Percentiles rank a stretch among this genome's conserved stretches.
These are phyloP conservation scores for Entophlyctis luteolus DNA, from an alignment of 192 early-diverging fungal species.

Conservation along the genomic window DNA sequence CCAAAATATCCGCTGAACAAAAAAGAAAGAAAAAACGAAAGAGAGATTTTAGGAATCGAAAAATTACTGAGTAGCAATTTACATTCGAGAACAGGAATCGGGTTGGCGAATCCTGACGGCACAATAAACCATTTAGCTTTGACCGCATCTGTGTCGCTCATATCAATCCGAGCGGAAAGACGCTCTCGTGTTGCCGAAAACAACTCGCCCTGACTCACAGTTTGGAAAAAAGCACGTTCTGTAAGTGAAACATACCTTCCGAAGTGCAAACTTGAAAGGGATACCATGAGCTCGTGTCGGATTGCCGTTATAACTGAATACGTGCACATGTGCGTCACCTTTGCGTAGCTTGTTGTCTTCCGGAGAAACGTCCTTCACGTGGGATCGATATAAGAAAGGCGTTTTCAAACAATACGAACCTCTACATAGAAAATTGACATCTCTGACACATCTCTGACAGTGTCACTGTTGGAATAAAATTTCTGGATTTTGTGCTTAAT, in stretches of 20 bases:
- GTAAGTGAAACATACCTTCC: slow-evolving; percentile 3
- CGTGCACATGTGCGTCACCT: slow-evolving; percentile 33
- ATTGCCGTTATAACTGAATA: slow-evolving; percentile 76
- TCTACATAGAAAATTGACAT: slow-evolving; percentile 57
- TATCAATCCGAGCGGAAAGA: slow-evolving; percentile 61
- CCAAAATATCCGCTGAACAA: slow-evolving; percentile 35
- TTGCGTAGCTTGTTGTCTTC: slow-evolving; percentile 17
- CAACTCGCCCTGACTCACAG: slow-evolving; percentile 62
- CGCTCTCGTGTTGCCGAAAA: slow-evolving; percentile 70
- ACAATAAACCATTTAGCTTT: slow-evolving; percentile 60
- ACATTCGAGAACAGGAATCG: slow-evolving; percentile 42
- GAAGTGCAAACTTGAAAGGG: slow-evolving; percentile 69
- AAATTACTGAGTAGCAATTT: not conserved
- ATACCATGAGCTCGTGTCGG: slow-evolving; percentile 64
- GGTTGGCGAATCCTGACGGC: slow-evolving; percentile 19
- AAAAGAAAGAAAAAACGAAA: not conserved
- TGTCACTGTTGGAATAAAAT: slow-evolving; percentile 43
- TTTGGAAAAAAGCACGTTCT: not conserved
- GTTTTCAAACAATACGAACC: not conserved
- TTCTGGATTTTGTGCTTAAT: slow-evolving; percentile 42
- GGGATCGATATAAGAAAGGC: not conserved
- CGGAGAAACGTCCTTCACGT: slow-evolving; percentile 3
- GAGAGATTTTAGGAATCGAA: not conserved
- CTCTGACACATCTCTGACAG: slow-evolving; percentile 44
- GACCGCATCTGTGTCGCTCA: slow-evolving; percentile 73